Evolutionary conservation across 257 asterid genomes (phyloP).

Genomic region (Rhazya stricta): DNA sequence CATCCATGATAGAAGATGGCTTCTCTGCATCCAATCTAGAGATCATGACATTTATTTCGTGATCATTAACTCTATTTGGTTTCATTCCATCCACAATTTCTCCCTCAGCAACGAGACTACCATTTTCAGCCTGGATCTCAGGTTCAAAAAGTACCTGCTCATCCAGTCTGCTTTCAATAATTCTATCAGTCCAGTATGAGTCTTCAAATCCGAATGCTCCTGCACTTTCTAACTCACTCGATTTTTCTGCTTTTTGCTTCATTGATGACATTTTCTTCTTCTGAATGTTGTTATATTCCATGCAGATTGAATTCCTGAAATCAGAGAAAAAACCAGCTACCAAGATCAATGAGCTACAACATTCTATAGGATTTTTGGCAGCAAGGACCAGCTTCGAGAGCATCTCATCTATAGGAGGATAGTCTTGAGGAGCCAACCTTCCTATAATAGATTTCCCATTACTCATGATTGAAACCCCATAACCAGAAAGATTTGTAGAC

Average conservation of each 20-base stretch:
- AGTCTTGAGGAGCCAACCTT: constrained; percentile 24
- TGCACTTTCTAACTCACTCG: constrained; percentile 19
- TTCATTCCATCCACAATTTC: constrained; percentile 18
- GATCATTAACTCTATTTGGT: constrained; percentile 18
- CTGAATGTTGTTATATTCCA: constrained; percentile 19
- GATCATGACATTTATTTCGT: constrained; percentile 3
- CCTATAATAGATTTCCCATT: constrained; percentile 21
- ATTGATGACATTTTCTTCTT: constrained; percentile 14
- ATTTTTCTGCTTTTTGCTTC: constrained; percentile 15
- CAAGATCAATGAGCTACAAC: constrained; percentile 23
- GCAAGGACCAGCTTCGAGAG: constrained; percentile 44
- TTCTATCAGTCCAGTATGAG: constrained; percentile 64
- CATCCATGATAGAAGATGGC: constrained; percentile 17
- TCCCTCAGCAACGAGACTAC: constrained; percentile 14
- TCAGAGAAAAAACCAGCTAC: constrained; percentile 38
- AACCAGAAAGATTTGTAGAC: background rate
- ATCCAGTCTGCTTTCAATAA: constrained; percentile 34
- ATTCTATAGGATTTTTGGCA: constrained; percentile 51
- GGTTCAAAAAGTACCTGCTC: constrained; percentile 34
- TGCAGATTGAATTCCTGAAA: constrained; percentile 38
- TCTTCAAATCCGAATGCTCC: constrained; percentile 32
- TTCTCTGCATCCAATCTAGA: constrained; percentile 22
- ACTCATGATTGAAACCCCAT: constrained; percentile 7
- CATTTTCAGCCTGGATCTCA: constrained; percentile 19
- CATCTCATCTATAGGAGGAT: constrained; percentile 40